Conservation (phyloP, 2,329 filamentous ascomycete species). For the Cladophialophora immunda region DNA sequence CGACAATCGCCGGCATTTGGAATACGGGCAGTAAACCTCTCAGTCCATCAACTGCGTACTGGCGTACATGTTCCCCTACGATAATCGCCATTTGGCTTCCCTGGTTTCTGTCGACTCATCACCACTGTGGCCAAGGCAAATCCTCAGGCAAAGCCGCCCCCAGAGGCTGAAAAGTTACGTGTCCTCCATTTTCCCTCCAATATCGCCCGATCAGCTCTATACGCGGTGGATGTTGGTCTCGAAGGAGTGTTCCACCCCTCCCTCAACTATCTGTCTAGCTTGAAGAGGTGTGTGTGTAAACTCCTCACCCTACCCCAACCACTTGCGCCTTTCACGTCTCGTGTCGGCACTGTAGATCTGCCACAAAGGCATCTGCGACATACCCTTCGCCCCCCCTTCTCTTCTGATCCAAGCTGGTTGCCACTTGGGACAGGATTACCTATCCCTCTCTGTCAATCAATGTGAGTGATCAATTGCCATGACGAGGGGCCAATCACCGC, state of each 20-base stretch:
- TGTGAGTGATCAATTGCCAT: slow-evolving; percentile 1
- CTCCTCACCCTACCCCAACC: background rate
- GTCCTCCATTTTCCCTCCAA: slow-evolving; percentile 1
- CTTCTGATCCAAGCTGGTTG: background rate
- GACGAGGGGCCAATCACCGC: slow-evolving; percentile 13
- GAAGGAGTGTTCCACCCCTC: background rate
- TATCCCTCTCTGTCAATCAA: background rate
- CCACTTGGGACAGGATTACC: background rate
- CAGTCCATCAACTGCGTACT: no score
- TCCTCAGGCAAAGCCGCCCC: background rate
- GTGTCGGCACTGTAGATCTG: slow-evolving; percentile 7
- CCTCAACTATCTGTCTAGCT: background rate
- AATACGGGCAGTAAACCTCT: no score
- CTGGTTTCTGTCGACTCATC: background rate
- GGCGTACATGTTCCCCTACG: no score
- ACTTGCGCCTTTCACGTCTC: background rate
- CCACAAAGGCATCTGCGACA: background rate
- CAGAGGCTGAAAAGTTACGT: background rate
- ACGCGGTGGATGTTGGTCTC: background rate
- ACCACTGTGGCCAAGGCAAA: background rate
- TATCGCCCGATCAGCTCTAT: background rate
- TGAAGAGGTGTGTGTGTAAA: background rate
- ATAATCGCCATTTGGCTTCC: background rate
- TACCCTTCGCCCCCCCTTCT: background rate
- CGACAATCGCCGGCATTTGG: background rate